Evolutionary conservation across 805 yeast species (phyloP).

Genomic region (Metschnikowia koreensis): DNA sequence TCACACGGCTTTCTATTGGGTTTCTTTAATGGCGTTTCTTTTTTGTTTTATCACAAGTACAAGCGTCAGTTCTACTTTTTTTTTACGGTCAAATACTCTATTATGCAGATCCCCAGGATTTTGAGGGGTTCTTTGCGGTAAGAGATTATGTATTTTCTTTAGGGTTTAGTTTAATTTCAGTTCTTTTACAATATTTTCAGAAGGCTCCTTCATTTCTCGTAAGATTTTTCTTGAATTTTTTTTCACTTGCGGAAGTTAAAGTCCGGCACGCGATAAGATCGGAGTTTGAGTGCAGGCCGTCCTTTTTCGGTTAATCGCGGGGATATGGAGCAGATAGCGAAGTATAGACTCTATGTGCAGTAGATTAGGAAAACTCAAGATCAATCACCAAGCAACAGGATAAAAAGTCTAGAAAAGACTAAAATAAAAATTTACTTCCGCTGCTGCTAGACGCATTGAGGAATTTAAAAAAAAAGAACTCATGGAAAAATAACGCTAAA

Average conservation of each 20-base stretch:
- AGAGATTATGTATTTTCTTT: not conserved
- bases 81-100: not conserved
- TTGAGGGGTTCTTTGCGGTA: not conserved
- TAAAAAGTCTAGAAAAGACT: no score
- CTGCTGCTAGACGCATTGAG: no score
- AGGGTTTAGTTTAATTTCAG: slow-evolving; percentile 2
- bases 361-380: no score
- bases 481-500: no score
- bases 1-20: not conserved
- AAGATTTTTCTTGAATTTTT: not conserved
- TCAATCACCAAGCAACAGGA: no score
- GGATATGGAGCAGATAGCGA: not conserved
- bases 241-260: slow-evolving; percentile 2
- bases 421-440: no score
- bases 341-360: no score
- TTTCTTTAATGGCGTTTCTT: not conserved
- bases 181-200: not conserved
- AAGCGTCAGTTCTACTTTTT: not conserved
- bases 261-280: not conserved
- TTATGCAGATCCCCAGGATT: not conserved
- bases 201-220: not conserved
- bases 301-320: not conserved
- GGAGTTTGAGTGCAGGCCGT: not conserved
- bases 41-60: not conserved
- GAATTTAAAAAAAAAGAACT: no score